Percentiles rank a stretch among this genome's conserved stretches.
Evolutionary conservation across 495 filamentous ascomycete species (phyloP).

Genomic region (Neurospora intermedia): DNA sequence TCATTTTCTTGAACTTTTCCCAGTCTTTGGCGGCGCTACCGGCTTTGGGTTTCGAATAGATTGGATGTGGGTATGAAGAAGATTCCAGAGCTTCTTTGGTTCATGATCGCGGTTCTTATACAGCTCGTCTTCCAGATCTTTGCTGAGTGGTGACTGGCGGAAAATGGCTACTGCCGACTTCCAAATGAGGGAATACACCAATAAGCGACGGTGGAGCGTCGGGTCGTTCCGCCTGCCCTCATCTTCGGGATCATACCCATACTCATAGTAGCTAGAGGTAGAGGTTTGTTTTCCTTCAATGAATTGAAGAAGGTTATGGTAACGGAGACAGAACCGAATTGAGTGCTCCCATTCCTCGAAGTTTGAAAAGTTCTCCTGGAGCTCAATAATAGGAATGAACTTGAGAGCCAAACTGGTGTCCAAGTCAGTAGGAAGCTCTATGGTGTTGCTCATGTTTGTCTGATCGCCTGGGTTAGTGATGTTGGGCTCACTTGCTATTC

Average conservation of each 20-base stretch:
- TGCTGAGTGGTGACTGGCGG: background rate
- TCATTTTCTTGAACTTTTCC: too few species aligned
- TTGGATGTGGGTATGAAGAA: accelerated
- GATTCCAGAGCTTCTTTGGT: background rate
- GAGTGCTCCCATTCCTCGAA: background rate
- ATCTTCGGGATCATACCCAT: too few species aligned
- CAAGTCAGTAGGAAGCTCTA: background rate
- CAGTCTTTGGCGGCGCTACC: too few species aligned
- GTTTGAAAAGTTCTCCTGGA: accelerated
- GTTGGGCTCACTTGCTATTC: background rate
- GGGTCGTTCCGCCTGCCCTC: too few species aligned
- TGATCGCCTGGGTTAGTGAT: background rate
- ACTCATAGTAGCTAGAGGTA: too few species aligned
- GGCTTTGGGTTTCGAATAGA: too few species aligned
- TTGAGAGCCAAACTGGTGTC: background rate
- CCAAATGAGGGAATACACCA: background rate
- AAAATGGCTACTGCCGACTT: background rate
- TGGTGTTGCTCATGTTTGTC: background rate
- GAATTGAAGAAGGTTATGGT: background rate
- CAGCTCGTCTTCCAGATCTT: too few species aligned
- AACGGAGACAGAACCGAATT: background rate
- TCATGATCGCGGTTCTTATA: background rate
- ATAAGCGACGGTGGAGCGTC: too few species aligned
- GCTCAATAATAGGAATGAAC: background rate
- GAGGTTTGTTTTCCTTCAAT: too few species aligned